Base-by-base conservation (phyloP, 768 basidiomycete genomes). In the Krasilnikovozyma curviuscula region DNA sequence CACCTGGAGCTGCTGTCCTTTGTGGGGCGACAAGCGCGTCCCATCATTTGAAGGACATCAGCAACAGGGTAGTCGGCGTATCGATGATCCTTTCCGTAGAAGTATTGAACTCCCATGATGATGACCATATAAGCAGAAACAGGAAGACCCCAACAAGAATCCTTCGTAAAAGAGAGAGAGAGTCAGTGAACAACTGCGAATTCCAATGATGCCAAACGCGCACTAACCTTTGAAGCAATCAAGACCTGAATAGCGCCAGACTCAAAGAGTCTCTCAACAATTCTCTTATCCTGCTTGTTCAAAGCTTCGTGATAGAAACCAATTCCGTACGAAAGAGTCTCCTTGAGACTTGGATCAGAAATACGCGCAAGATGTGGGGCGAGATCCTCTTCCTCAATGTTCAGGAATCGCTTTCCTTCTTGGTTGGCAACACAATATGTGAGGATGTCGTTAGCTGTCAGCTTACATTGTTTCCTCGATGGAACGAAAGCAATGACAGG, bases 1-100 rank as follows among this genome's bases (percentile, higher is more conserved):
- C 91, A 97, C 13, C 86, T 81, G 56, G 84, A 88, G 50, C 80
- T 78, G 2, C 81, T 78, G 56, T 97, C 93, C 56, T 85, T 76
- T 33, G 67, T 64, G 7, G 93, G 91, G 14, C 89, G 79, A 63
- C 89, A 95, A 0, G 93, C 93, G n/a, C 79, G 76, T 35, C 91
- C 93, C 79, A 97, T 91, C 91, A 98, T 97, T 61, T 97, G 93
- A 1, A 97, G 73, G 6, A 98, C 83, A 57, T 97, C 91, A 74
- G 91, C 91, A 50, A 98, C 86, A 3, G 91, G 88, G 61, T 97
- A 95, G 64, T 97, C 93, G 55, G 89, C 73, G 56, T 98, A 98
- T 38, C 93, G 82, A 61, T 97, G 93, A 58, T 98, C 93, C 65
- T 86, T 83, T 60, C 91, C 91, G 63, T 97, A 89, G 57, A 82